A percentile compares a stretch with the other conserved stretches of the same genome.
These are phyloP conservation scores for Drechslerella dactyloides DNA, from an alignment of 2,329 filamentous ascomycete species.

Conservation along the genomic window DNA sequence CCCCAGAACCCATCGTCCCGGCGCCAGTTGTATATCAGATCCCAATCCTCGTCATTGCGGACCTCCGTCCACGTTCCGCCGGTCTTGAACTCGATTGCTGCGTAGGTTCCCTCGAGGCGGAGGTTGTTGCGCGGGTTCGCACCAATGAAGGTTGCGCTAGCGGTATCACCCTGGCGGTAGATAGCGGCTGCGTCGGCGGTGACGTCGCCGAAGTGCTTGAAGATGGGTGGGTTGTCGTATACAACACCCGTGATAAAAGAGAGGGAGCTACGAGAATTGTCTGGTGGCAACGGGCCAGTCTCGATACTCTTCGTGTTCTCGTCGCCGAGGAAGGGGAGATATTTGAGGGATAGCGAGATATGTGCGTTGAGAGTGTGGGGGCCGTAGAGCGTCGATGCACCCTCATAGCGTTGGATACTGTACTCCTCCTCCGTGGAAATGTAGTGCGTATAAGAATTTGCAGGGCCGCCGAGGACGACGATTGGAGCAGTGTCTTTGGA, in stretches of 20 bases:
- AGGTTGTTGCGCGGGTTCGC: constrained; percentile 92
- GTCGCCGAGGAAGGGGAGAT: constrained; percentile 70
- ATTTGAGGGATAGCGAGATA: constrained; percentile 80
- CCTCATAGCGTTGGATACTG: constrained; percentile 85
- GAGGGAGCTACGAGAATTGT: constrained; percentile 77
- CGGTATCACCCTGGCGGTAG: constrained; percentile 68
- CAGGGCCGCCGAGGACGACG: constrained; percentile 84
- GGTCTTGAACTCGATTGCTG: constrained; percentile 69
- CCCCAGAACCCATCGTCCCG: constrained; percentile 73
- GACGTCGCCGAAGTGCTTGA: constrained; percentile 74
- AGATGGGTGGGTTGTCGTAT: constrained; percentile 70
- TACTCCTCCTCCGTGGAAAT: constrained; percentile 82
- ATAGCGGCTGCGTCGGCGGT: constrained; percentile 62
- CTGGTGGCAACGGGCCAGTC: constrained; percentile 71
- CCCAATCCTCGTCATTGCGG: constrained; percentile 80
- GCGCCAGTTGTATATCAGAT: constrained; percentile 79
- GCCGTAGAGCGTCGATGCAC: constrained; percentile 89
- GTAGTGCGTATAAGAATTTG: constrained; percentile 89
- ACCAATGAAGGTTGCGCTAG: constrained; percentile 76
- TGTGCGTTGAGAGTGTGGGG: constrained; percentile 82
- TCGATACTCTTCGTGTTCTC: constrained; percentile 61
- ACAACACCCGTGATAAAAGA: constrained; percentile 82
- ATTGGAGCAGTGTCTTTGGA: constrained; percentile 61
- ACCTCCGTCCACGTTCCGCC: constrained; percentile 68
- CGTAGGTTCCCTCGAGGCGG: constrained; percentile 76